Conservation (phyloP, 2,329 filamentous ascomycete genomes). For the Simplicillium aogashimaense region DNA sequence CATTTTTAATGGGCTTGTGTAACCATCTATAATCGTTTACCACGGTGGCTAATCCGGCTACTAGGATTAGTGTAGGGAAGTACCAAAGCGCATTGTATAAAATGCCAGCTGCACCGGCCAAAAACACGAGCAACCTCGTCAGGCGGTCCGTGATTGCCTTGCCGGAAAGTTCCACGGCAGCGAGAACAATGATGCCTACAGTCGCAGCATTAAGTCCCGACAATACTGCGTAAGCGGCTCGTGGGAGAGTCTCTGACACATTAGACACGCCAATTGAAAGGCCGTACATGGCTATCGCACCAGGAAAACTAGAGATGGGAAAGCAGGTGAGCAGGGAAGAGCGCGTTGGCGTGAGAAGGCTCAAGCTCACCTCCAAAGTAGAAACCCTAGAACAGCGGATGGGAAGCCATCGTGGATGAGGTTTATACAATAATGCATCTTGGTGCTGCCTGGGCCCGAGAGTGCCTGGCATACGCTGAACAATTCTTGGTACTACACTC, state of each 20-base stretch:
- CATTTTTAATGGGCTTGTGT: constrained; percentile 17
- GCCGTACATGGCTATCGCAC: constrained; percentile 60
- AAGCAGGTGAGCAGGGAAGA: too few relatives aligned
- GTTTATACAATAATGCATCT: constrained; percentile 61
- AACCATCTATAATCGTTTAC: constrained; percentile 46
- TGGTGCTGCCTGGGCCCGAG: constrained; percentile 58
- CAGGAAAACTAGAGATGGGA: constrained; percentile 44
- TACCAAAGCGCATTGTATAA: constrained; percentile 69
- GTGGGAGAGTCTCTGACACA: constrained; percentile 48
- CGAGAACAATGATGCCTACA: constrained; percentile 61
- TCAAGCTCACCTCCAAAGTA: constrained; percentile 52
- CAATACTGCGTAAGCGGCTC: constrained; percentile 56
- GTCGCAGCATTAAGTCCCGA: constrained; percentile 64
- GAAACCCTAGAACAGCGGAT: constrained; percentile 47
- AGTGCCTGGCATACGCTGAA: constrained; percentile 61
- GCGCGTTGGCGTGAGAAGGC: too few relatives aligned
- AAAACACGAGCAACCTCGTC: constrained; percentile 53
- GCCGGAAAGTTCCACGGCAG: constrained; percentile 56
- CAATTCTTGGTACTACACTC: constrained; percentile 55
- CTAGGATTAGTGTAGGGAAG: constrained; percentile 54
- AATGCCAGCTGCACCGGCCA: constrained; percentile 53
- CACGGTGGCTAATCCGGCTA: constrained; percentile 41
- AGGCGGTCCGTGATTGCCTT: constrained; percentile 58
- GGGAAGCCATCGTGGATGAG: constrained; percentile 51
- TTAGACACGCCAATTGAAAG: constrained; percentile 54